Evolutionary conservation across 2,329 filamentous ascomycete genomes (phyloP).

Genomic region (Trichophaea hybrida): DNA sequence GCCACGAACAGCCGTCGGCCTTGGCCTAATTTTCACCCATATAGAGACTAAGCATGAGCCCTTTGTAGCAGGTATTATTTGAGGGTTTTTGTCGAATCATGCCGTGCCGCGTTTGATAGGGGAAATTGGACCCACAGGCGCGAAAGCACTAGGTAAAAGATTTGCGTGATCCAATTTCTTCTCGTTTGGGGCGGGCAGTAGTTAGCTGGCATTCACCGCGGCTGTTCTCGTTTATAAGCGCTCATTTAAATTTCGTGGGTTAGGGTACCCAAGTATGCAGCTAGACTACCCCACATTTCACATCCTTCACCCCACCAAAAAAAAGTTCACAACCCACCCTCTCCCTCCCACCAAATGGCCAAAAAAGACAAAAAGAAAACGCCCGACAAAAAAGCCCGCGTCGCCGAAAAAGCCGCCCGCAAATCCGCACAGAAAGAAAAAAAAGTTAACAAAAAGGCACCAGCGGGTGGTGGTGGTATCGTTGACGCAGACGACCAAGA

Average conservation of each 20-base stretch:
- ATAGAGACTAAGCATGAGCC: too few species aligned
- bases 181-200: too few species aligned
- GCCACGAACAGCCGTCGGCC: too few species aligned
- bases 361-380: conserved; percentile 33
- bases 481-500: conserved; percentile 88
- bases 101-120: too few species aligned
- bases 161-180: too few species aligned
- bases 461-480: conserved; percentile 53
- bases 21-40: too few species aligned
- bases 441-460: conserved; percentile 61
- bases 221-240: too few species aligned
- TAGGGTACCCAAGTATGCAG: not conserved
- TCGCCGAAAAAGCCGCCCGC: conserved; percentile 32
- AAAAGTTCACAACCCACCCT: not conserved
- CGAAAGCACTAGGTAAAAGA: too few species aligned
- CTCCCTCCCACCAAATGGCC: conserved; percentile 9
- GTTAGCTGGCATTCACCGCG: too few species aligned
- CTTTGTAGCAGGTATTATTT: too few species aligned
- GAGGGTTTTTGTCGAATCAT: too few species aligned
- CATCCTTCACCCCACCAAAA: not conserved
- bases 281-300: not conserved
- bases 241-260: not conserved
- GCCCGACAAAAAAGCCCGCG: conserved; percentile 36
- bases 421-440: conserved; percentile 54
- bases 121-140: too few species aligned